phyloP scores from a whole-genome alignment of 768 basidiomycete genomes.

The Boletellus ananas region DNA sequence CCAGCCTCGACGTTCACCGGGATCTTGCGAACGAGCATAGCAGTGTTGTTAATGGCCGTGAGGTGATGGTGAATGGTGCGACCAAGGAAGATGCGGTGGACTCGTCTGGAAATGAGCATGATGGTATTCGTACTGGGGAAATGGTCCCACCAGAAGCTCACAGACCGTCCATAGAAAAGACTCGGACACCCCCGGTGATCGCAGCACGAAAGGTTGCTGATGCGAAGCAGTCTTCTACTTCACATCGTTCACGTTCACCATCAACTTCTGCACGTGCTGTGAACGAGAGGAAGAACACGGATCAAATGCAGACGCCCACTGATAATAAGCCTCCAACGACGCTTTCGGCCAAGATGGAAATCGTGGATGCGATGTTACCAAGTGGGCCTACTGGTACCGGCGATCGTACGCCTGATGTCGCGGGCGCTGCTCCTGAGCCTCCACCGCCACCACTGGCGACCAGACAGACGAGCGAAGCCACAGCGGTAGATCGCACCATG shows the following conservation, averaged over 20 bases:
- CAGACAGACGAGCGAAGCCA: slow-evolving; percentile 17
- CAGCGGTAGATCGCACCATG: background rate
- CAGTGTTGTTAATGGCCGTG: slow-evolving; percentile 1
- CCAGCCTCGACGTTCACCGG: slow-evolving; percentile 12
- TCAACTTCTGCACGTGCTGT: background rate
- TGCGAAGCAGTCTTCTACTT: background rate
- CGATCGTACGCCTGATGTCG: slow-evolving; percentile 19
- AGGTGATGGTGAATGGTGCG: slow-evolving; percentile 9
- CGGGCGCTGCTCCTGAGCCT: slow-evolving; percentile 30
- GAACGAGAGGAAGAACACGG: background rate
- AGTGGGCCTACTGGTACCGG: slow-evolving; percentile 17
- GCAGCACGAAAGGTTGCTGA: background rate
- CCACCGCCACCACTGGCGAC: slow-evolving; percentile 30
- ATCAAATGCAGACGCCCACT: slow-evolving; percentile 7
- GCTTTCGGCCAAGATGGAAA: slow-evolving; percentile 24
- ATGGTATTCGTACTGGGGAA: background rate
- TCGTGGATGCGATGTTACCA: slow-evolving; percentile 20
- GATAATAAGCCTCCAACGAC: slow-evolving; percentile 7
- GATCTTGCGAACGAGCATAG: slow-evolving; percentile 13
- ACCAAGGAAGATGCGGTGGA: slow-evolving; percentile 1
- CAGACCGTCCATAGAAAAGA: background rate
- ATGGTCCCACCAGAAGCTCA: background rate
- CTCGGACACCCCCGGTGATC: background rate
- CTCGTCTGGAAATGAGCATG: background rate
- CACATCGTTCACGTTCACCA: background rate